Conservation (phyloP, 2,329 filamentous ascomycete genomes). For the Podosphaera leucotricha region DNA sequence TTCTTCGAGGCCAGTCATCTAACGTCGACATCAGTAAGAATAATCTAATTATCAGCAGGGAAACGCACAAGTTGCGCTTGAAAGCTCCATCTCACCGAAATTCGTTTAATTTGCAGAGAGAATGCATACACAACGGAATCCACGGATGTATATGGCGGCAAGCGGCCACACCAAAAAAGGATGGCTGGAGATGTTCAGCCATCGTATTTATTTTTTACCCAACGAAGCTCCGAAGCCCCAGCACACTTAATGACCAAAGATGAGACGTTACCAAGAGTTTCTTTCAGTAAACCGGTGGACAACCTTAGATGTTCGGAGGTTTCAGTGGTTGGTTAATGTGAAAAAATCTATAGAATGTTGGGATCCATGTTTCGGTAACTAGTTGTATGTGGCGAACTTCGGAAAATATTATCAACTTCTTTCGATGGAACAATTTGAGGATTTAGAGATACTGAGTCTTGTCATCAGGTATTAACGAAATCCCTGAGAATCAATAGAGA, state of each 20-base stretch:
- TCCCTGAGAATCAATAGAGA: too few relatives aligned
- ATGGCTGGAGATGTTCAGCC: slow-evolving; percentile 8
- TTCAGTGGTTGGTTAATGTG: neutral
- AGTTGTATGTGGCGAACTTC: too few relatives aligned
- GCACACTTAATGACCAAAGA: slow-evolving; percentile 3
- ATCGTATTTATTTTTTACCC: slow-evolving; percentile 5
- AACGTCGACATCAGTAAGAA: slow-evolving; percentile 4
- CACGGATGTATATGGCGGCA: slow-evolving; percentile 5
- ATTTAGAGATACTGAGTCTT: too few relatives aligned
- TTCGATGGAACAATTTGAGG: too few relatives aligned
- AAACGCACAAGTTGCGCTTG: slow-evolving; percentile 11
- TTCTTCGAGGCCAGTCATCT: slow-evolving; percentile 10
- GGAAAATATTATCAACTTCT: too few relatives aligned
- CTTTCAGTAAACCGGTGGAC: slow-evolving; percentile 5
- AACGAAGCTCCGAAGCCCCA: slow-evolving; percentile 4
- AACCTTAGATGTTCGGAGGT: neutral
- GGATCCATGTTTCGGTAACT: neutral
- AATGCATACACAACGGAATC: slow-evolving; percentile 6
- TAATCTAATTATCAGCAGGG: slow-evolving; percentile 5
- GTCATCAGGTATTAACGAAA: too few relatives aligned
- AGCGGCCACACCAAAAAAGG: slow-evolving; percentile 3
- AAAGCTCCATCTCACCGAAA: slow-evolving; percentile 9
- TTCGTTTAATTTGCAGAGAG: slow-evolving; percentile 11
- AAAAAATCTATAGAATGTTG: neutral
- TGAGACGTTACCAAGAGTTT: slow-evolving; percentile 3